phyloP scores from a whole-genome alignment of 768 basidiomycete genomes.

The Boletus speciosus region DNA sequence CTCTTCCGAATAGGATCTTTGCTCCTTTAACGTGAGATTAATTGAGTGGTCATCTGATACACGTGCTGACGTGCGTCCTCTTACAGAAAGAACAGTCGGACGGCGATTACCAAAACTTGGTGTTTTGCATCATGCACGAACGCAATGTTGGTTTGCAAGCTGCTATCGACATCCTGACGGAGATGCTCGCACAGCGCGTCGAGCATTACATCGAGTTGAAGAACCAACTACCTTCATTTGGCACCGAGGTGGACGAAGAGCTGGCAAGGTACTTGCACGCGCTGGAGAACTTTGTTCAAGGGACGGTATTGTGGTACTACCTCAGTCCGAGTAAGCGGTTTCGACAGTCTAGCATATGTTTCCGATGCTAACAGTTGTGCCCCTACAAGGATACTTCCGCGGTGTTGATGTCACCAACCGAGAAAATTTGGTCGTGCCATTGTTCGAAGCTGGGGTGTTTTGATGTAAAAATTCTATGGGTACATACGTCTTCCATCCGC shows the following conservation, averaged over 20 bases:
- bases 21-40: slow-evolving; percentile 30
- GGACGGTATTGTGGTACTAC: slow-evolving; percentile 40
- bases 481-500: neutral
- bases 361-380: slow-evolving; percentile 11
- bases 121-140: slow-evolving; percentile 39
- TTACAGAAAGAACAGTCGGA: slow-evolving; percentile 39
- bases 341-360: neutral
- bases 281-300: slow-evolving; percentile 37
- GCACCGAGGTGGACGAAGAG: slow-evolving; percentile 33
- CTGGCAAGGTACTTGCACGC: slow-evolving; percentile 33
- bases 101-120: slow-evolving; percentile 39
- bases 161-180: slow-evolving; percentile 36
- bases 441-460: slow-evolving; percentile 28
- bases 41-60: slow-evolving; percentile 4
- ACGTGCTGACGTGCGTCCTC: slow-evolving; percentile 2
- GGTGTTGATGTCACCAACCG: slow-evolving; percentile 33
- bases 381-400: slow-evolving; percentile 30
- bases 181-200: slow-evolving; percentile 35
- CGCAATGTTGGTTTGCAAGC: slow-evolving; percentile 30
- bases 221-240: slow-evolving; percentile 34
- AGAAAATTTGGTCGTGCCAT: slow-evolving; percentile 26
- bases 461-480: slow-evolving; percentile 8
- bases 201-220: slow-evolving; percentile 33
- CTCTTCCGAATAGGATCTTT: slow-evolving; percentile 22
- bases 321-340: slow-evolving; percentile 34